A percentile compares a stretch with the other conserved stretches of the same genome.
Conservation (phyloP, 73 alveolate genomes). For the Diophrys sp. region DNA sequence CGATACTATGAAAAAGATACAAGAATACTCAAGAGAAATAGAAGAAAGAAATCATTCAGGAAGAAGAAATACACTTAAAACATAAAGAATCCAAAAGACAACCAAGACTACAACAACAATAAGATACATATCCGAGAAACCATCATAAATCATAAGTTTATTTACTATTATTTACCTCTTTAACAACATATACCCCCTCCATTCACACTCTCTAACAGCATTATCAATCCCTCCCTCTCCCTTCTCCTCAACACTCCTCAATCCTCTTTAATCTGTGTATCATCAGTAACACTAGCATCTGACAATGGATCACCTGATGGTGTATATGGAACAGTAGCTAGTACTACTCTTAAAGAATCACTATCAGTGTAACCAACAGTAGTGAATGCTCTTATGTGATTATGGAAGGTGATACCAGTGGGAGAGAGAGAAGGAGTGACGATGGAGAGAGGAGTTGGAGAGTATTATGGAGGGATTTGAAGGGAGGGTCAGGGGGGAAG, state of each 20-base stretch:
- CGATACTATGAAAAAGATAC: no score
- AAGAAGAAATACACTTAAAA: no score
- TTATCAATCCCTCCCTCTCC: slow-evolving; percentile 42
- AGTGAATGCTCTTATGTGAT: slow-evolving; percentile 47
- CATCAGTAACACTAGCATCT: slow-evolving; percentile 45
- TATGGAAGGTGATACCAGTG: slow-evolving; percentile 19
- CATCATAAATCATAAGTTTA: no score
- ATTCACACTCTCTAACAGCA: no score
- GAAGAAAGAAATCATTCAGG: no score
- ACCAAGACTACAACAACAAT: no score
- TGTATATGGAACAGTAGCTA: slow-evolving; percentile 57
- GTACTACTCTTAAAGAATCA: slow-evolving; percentile 34
- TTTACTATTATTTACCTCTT: no score
- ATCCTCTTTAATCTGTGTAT: slow-evolving; percentile 30
- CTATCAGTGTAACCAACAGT: slow-evolving; percentile 55
- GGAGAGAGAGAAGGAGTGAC: slow-evolving; percentile 27
- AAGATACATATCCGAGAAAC: no score
- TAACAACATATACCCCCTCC: no score
- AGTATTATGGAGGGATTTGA: slow-evolving; percentile 35
- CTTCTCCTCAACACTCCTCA: slow-evolving; percentile 19
- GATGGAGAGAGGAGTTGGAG: slow-evolving; percentile 44
- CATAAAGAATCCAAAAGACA: no score
- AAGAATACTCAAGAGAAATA: no score
- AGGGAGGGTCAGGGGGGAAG: background rate
- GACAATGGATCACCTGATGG: slow-evolving; percentile 44